Evolutionary conservation across 805 yeast genomes (phyloP), one percentile per base, ranked within the genome.

Genomic region (Barnettozyma populi): DNA sequence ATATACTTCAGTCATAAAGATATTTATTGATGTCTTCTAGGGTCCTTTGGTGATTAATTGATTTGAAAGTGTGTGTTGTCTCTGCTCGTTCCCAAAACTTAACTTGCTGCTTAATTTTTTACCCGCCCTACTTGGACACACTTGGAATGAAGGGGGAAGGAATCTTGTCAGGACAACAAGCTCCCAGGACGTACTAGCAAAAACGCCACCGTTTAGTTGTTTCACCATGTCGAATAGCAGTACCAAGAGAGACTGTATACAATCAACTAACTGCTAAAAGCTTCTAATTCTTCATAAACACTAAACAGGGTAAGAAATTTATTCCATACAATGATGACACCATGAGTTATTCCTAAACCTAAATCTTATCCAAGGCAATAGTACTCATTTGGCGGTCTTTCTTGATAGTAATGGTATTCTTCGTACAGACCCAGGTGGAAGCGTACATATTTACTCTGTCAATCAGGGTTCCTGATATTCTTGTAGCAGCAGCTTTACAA

Each of bases 361-460:
- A 23, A 4, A 29, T 32, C 24, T 14, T 14, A 20, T 54, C 57
- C 40, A 56, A 48, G n/a, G 50, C 50, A 16, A 63, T 48, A 7
- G 57, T 48, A 44, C 65, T 62, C 66, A 61, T 55, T 48, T 56
- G 60, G 24, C 60, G 56, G 7, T 51, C 57, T 46, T 55, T 53
- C 48, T 50, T 21, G 8, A 37, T 6, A n/a, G 7, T 19, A 7
- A 19, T 13, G 3, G 40, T 34, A 10, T 39, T 51, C 61, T 85
- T 85, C 25, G 83, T 80, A 63, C 90, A 84, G 18, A 87, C 79
- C 95, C 95, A 86, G 2, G 95, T 86, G 2, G 92, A 84, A 3
- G 95, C 94, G 62, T 86, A 86, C 95, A 86, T 86, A 66, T 87
- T 86, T 53, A 81, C 84, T 54, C 95, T 74, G 63, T 86, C 95